Evolutionary conservation across 768 basidiomycete species (phyloP), one percentile per base, ranked within the genome.

Genomic region (Lactarius trivialis): DNA sequence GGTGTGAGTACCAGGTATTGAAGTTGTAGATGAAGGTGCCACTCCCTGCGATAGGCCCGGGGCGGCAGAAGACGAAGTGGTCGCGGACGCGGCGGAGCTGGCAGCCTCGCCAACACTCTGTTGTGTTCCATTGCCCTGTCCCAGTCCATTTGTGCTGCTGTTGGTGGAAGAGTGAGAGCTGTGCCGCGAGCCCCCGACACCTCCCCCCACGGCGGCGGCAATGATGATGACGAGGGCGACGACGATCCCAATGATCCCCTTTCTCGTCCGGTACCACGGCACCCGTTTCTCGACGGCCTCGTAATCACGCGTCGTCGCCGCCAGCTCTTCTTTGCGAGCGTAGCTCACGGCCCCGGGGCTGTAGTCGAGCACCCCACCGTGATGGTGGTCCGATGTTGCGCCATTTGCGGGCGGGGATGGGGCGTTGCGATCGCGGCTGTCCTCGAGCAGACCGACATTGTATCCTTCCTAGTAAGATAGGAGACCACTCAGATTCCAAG

Each of bases 191-290:
- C 79, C 84, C 24, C 82, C 85, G 1, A 85, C 84, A 0, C 77
- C 83, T 24, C 83, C 85, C 0, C 83, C 85, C 8, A 86, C 77
- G 2, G 81, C 73, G 1, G 78, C 84, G 1, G 73, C 84, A 48
- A 85, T 57, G 55, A 83, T 63, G 32, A 82, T 67, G 45, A 84
- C 32, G 2, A 67, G 70, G 17, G 73, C 66, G 56, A 82, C 45
- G 58, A 71, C 61, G 19, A 81, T 68, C 58, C 71, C 67, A 41
- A 81, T 70, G 7, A 77, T 72, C 8, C 81, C 81, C 19, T 75
- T 78, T 33, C 68, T 77, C 26, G 73, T 81, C 55, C 78, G 76
- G 75, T 80, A 85, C 71, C 82, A 85, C 5, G 82, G 76, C 19
- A 52, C 33, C 26, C 56, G 49, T 3, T 26, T 4, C 9, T 48